Conservation (phyloP, 805 yeast species). For the Lachancea thermotolerans region DNA sequence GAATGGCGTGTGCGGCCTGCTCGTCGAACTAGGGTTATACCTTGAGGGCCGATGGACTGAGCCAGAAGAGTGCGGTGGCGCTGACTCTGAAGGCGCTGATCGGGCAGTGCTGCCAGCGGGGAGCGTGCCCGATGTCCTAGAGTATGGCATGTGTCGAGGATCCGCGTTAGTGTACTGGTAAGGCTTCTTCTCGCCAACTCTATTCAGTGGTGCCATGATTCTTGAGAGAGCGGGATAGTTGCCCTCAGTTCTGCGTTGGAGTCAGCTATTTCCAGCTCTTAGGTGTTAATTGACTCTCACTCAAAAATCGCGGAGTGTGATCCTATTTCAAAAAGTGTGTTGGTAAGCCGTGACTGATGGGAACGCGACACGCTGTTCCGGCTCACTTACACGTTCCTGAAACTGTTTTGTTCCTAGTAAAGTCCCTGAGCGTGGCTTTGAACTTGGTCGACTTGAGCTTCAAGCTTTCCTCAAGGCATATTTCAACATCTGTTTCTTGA, state of each 20-base stretch:
- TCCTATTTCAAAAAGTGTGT: too few relatives aligned
- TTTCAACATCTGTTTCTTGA: too few relatives aligned
- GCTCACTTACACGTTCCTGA: too few relatives aligned
- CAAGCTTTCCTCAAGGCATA: too few relatives aligned
- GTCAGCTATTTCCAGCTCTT: background rate
- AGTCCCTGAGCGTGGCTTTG: too few relatives aligned
- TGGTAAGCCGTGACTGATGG: too few relatives aligned
- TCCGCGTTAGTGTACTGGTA: slow-evolving; percentile 26
- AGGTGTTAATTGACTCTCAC: too few relatives aligned
- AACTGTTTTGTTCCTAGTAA: too few relatives aligned
- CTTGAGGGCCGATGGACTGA: slow-evolving; percentile 18
- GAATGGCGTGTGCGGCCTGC: slow-evolving; percentile 13
- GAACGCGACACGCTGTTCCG: too few relatives aligned
- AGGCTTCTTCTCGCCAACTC: slow-evolving; percentile 25
- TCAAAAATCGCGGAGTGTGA: too few relatives aligned
- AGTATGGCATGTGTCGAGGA: slow-evolving; percentile 16
- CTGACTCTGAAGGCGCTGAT: background rate
- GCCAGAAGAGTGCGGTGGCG: background rate
- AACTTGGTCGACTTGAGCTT: too few relatives aligned
- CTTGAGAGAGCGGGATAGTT: background rate
- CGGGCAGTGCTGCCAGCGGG: background rate
- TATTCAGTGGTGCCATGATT: slow-evolving; percentile 7
- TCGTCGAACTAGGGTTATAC: slow-evolving; percentile 23
- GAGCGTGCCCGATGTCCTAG: background rate
- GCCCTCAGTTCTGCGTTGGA: background rate